Evolutionary conservation across 768 basidiomycete species (phyloP).

Genomic region (Paxillus ammoniavirescens): DNA sequence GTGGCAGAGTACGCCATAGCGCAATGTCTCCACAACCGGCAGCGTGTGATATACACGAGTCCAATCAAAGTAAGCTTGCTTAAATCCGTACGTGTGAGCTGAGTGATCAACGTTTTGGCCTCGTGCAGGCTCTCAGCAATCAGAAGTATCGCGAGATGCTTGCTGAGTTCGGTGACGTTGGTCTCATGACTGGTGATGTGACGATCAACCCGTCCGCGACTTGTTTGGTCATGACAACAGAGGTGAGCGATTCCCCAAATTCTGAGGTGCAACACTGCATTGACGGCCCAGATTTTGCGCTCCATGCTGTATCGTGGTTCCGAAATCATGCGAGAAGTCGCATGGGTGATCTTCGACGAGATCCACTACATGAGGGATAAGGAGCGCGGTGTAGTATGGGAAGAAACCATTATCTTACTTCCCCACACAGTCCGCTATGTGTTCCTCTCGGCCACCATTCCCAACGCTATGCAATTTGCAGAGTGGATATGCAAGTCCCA

Average conservation of each 20-base stretch:
- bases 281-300: slow-evolving; percentile 73
- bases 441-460: slow-evolving; percentile 98
- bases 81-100: slow-evolving; percentile 10
- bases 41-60: slow-evolving; percentile 98
- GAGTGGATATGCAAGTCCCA: slow-evolving; percentile 99
- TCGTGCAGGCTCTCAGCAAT: slow-evolving; percentile 86
- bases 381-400: slow-evolving; percentile 99
- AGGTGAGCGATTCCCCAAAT: slow-evolving; percentile 47
- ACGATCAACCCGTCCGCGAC: slow-evolving; percentile 97
- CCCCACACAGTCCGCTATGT: slow-evolving; percentile 97
- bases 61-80: slow-evolving; percentile 87
- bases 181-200: slow-evolving; percentile 98
- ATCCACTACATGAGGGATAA: slow-evolving; percentile 99
- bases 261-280: not conserved
- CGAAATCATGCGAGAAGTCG: slow-evolving; percentile 99
- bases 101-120: slow-evolving; percentile 12
- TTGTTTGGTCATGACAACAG: slow-evolving; percentile 99
- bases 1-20: slow-evolving; percentile 99
- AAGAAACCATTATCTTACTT: slow-evolving; percentile 96
- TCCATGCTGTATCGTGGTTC: slow-evolving; percentile 99
- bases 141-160: slow-evolving; percentile 99
- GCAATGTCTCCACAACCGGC: slow-evolving; percentile 88
- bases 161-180: slow-evolving; percentile 96
- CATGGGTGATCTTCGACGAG: slow-evolving; percentile 99
- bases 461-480: slow-evolving; percentile 99